A percentile compares a stretch with the other conserved stretches of the same genome.
Evolutionary conservation across 805 yeast genomes (phyloP).

Genomic region (Lipomyces mesembrius): DNA sequence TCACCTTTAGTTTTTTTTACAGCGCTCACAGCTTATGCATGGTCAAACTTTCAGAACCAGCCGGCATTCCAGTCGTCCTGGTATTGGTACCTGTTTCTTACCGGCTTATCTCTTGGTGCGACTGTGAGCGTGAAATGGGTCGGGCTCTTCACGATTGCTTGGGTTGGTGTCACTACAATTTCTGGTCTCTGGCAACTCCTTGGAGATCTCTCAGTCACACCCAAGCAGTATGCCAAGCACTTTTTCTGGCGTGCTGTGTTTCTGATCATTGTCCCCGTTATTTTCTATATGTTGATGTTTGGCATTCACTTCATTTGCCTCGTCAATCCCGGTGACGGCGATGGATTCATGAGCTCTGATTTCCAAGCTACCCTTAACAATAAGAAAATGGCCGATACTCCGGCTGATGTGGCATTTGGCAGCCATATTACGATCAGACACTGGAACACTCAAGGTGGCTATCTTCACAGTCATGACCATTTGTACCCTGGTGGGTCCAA

Average conservation of each 20-base stretch:
- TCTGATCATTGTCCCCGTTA: conserved; percentile 59
- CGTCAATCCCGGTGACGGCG: conserved; percentile 59
- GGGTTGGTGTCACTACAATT: conserved; percentile 60
- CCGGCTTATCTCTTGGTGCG: conserved; percentile 59
- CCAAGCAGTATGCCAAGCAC: conserved; percentile 50
- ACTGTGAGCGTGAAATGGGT: conserved; percentile 68
- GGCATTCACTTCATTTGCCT: conserved; percentile 58
- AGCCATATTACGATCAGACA: conserved; percentile 76
- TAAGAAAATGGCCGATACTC: conserved; percentile 50
- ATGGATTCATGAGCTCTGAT: conserved; percentile 65
- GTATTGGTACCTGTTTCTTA: conserved; percentile 55
- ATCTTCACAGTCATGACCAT: conserved; percentile 76
- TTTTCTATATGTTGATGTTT: conserved; percentile 62
- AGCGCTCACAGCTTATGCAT: conserved; percentile 56
- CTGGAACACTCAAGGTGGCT: conserved; percentile 67
- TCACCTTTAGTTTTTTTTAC: conserved; percentile 52
- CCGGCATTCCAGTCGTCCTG: conserved; percentile 56
- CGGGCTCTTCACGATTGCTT: conserved; percentile 67
- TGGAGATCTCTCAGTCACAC: conserved; percentile 61
- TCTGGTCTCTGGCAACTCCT: conserved; percentile 67
- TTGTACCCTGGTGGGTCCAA: conserved; percentile 67
- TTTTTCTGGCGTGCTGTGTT: conserved; percentile 49
- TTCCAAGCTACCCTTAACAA: conserved; percentile 65
- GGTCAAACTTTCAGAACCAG: conserved; percentile 55
- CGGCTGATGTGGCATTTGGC: conserved; percentile 75